phyloP scores from a whole-genome alignment of 2,329 filamentous ascomycete genomes.

The Botryotinia convoluta region DNA sequence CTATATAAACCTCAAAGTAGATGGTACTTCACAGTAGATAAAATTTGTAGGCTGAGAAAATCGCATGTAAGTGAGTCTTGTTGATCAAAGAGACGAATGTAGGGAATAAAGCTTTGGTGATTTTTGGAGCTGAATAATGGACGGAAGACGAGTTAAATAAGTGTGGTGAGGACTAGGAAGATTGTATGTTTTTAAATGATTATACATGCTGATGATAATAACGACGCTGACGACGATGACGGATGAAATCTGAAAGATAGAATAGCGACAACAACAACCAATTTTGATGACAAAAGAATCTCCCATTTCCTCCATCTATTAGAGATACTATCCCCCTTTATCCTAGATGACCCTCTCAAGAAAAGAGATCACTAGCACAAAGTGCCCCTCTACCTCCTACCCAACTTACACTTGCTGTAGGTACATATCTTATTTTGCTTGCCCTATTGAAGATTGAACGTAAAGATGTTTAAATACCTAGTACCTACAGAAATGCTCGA shows the following conservation, averaged over 20 bases:
- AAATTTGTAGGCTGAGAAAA: neutral
- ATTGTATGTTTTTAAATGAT: neutral
- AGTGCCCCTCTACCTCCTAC: neutral
- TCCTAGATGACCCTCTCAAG: neutral
- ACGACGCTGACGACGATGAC: neutral
- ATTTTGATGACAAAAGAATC: neutral
- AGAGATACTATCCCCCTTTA: neutral
- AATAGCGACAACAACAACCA: neutral
- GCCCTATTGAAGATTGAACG: neutral
- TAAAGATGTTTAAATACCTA: neutral
- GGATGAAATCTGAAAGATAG: neutral
- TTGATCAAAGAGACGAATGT: neutral
- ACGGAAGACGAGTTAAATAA: neutral
- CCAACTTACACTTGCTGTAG: neutral
- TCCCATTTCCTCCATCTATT: neutral
- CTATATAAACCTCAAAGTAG: neutral
- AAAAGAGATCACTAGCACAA: neutral
- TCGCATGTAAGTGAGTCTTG: neutral
- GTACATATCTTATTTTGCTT: neutral
- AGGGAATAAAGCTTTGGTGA: fast-evolving
- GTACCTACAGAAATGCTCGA: neutral
- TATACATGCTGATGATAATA: neutral
- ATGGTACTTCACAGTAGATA: neutral
- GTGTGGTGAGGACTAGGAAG: neutral
- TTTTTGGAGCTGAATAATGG: fast-evolving